phyloP scores from a whole-genome alignment of 768 basidiomycete genomes.

The Holtermanniella nyarrowii region DNA sequence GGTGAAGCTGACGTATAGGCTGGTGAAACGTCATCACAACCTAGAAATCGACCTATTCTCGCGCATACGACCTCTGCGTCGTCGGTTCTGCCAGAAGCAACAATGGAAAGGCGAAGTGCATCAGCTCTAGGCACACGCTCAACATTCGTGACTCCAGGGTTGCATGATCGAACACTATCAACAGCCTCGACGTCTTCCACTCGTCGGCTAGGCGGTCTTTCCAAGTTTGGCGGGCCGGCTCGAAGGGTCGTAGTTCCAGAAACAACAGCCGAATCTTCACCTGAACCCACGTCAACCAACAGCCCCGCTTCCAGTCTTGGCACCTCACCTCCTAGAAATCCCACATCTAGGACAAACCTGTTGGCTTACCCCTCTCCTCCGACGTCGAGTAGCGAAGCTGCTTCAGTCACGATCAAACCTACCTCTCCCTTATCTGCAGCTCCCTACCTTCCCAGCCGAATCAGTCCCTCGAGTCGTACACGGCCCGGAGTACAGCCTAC shows the following conservation, averaged over 20 bases:
- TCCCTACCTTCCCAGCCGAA: neutral
- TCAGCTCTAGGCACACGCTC: neutral
- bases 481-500: neutral
- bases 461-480: neutral
- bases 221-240: slow-evolving; percentile 33
- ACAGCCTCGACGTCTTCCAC: slow-evolving; percentile 19
- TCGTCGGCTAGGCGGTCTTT: slow-evolving; percentile 23
- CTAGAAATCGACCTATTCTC: slow-evolving; percentile 10
- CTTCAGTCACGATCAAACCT: neutral
- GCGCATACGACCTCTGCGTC: slow-evolving; percentile 19
- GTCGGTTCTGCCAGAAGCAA: slow-evolving; percentile 6
- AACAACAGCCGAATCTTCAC: neutral
- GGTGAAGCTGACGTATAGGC: neutral
- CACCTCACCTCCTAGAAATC: neutral
- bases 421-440: neutral
- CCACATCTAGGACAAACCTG: neutral
- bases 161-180: slow-evolving; percentile 19
- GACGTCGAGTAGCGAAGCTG: neutral
- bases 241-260: slow-evolving; percentile 15
- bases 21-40: neutral
- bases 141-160: slow-evolving; percentile 23
- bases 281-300: neutral
- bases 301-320: neutral
- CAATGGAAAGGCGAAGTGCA: neutral
- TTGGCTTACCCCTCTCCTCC: neutral